Evolutionary conservation across 768 basidiomycete genomes (phyloP), one percentile per base, ranked within the genome.

Genomic region (Pisolithus microcarpus): DNA sequence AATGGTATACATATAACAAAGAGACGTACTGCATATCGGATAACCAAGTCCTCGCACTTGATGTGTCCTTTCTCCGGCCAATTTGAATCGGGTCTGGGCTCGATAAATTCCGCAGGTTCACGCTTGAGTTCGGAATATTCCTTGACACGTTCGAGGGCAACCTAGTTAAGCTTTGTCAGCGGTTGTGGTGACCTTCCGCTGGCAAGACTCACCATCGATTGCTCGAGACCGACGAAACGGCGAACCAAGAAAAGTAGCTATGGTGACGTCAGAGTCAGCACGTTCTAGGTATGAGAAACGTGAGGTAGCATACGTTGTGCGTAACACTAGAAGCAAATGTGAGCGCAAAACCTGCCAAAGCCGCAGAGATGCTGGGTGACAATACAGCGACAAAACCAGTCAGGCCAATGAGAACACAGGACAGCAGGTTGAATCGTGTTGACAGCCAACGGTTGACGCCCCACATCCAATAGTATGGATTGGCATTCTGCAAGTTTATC

Each of bases 401-500:
- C 31, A 82, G 67, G n/a, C 88, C 85, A 24, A 93, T 69, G 51
- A 91, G 77, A 28, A 75, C 74, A 53, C 81, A 73, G 4, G 87
- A 89, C 19, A 92, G 71, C 24, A 94, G 62, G 61, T 92, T 87
- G 77, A 94, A 94, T 9, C 93, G 84, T 53, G 85, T 80, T 28
- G 86, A 86, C 43, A 93, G 73, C 93, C 93, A 97, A 40, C 91
- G 83, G 64, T 92, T 93, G 16, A 93, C 89, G 71, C 82, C 87
- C 89, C 87, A 92, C 78, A 87, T 85, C 92, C 92, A 94, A 61
- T 87, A 91, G 63, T 82, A 87, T 3, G 88, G 88, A 61, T 81
- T 88, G 15, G 80, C 58, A 50, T 80, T 81, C 77, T 79, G 31
- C 16, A 18, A 36, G 45, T 16, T 37, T 36, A 16, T 44, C 18